A percentile compares a stretch with the other conserved stretches of the same genome.
Conservation (phyloP, 371 early-diverging fungal genomes). For the Chytridiales sp. region DNA sequence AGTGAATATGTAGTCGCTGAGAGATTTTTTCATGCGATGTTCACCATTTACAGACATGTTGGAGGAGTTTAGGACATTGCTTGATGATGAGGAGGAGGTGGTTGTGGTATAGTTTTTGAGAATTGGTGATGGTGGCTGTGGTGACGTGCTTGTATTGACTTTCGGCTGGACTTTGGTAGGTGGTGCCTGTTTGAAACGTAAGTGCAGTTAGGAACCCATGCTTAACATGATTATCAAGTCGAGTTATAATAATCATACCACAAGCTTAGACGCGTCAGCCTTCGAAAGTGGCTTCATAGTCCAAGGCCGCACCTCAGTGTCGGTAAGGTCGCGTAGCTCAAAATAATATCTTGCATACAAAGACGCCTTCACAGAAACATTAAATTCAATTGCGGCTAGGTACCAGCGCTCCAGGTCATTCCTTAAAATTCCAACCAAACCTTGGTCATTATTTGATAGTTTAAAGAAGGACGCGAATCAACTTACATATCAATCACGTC, state of each 20-base stretch:
- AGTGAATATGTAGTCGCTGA: constrained; percentile 36
- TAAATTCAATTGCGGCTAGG: constrained; percentile 56
- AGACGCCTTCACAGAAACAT: constrained; percentile 61
- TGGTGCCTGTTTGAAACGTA: not conserved
- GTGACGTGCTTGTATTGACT: not conserved
- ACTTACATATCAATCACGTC: constrained; percentile 58
- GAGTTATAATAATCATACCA: constrained; percentile 2
- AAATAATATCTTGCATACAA: constrained; percentile 62
- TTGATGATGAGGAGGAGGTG: not conserved
- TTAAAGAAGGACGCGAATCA: not conserved
- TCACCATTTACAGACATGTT: constrained; percentile 1
- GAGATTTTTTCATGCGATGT: constrained; percentile 14
- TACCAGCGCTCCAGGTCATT: constrained; percentile 62
- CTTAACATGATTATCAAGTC: not conserved
- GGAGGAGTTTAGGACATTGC: not conserved
- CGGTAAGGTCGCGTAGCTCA: constrained; percentile 53
- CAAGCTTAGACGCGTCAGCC: constrained; percentile 16
- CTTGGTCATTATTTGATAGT: not conserved
- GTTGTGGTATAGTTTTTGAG: not conserved
- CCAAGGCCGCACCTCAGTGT: constrained; percentile 23
- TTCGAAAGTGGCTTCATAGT: constrained; percentile 31
- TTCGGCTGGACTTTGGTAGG: not conserved
- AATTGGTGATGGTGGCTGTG: not conserved
- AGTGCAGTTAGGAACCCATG: not conserved
- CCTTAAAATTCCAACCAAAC: constrained; percentile 20